phyloP scores from a whole-genome alignment of 805 yeast species.

The Vanderwaltozyma polyspora region DNA sequence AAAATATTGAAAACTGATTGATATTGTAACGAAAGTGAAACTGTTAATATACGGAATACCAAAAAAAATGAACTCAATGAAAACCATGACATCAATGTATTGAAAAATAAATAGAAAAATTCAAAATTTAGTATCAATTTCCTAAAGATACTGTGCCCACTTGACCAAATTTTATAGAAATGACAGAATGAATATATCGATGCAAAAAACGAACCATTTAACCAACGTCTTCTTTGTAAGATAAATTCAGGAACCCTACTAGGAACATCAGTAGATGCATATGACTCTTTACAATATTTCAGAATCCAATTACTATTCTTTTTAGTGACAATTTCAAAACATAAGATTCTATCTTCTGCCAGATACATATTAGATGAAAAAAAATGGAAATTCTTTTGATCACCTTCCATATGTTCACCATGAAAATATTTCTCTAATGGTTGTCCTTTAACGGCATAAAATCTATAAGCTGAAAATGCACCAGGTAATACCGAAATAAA shows the following conservation, averaged over 20 bases:
- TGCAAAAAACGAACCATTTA: constrained; percentile 93
- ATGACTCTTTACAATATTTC: constrained; percentile 76
- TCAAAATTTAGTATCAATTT: constrained; percentile 67
- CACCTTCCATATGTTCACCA: constrained; percentile 70
- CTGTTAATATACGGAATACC: constrained; percentile 79
- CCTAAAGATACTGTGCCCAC: constrained; percentile 60
- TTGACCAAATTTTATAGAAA: constrained; percentile 62
- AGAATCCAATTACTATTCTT: constrained; percentile 61
- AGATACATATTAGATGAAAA: constrained; percentile 94
- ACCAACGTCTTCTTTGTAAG: constrained; percentile 90
- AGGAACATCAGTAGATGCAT: constrained; percentile 94
- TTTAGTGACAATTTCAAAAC: constrained; percentile 93
- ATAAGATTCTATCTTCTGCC: constrained; percentile 91
- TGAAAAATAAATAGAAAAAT: constrained; percentile 64
- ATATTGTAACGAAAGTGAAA: constrained; percentile 46
- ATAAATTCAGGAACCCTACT: constrained; percentile 77
- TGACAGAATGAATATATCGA: constrained; percentile 79
- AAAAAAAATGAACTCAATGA: constrained; percentile 82
- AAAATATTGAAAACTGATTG: constrained; percentile 65
- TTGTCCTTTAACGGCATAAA: constrained; percentile 67
- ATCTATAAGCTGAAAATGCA: constrained; percentile 91
- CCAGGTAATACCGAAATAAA: constrained; percentile 92
- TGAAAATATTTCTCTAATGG: constrained; percentile 86
- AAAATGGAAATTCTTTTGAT: constrained; percentile 58
- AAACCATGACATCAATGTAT: constrained; percentile 81